phyloP scores from a whole-genome alignment of 139 green algal genomes.

The Monoraphidium neglectum region DNA sequence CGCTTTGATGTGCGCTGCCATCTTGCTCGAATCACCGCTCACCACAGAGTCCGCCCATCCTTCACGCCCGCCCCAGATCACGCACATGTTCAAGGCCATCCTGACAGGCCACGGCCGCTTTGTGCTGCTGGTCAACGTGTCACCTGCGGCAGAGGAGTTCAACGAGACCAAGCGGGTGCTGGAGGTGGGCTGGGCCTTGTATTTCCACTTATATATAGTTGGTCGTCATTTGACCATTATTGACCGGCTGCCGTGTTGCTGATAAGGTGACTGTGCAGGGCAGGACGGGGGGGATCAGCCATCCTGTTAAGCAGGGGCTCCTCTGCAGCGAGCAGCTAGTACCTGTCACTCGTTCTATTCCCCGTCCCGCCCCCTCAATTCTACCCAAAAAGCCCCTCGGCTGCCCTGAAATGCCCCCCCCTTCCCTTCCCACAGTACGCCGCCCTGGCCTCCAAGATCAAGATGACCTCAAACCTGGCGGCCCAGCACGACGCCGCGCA shows the following conservation, averaged over 20 bases:
- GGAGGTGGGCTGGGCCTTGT: conserved; percentile 22
- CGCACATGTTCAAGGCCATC: conserved; percentile 46
- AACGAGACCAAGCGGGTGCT: conserved; percentile 74
- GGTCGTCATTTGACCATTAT: too few species aligned
- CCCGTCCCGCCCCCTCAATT: too few species aligned
- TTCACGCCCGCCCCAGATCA: conserved; percentile 38
- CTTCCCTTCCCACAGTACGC: conserved; percentile 22
- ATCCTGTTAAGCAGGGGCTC: too few species aligned
- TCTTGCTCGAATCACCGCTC: conserved; percentile 25
- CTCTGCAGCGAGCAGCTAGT: too few species aligned
- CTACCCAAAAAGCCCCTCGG: too few species aligned
- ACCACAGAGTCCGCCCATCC: not conserved
- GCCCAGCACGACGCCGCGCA: not conserved
- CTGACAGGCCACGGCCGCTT: conserved; percentile 76
- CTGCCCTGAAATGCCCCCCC: too few species aligned
- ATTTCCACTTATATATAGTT: too few species aligned
- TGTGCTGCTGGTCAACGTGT: conserved; percentile 73
- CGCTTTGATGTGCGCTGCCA: not conserved
- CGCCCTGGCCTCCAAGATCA: conserved; percentile 30
- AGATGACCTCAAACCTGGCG: conserved; percentile 29
- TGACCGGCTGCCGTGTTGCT: too few species aligned
- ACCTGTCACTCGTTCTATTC: too few species aligned
- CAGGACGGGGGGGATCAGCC: too few species aligned
- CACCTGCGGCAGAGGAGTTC: conserved; percentile 56
- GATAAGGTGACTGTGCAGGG: too few species aligned